Evolutionary conservation across 2,329 filamentous ascomycete species (phyloP).

Genomic region (Tolypocladium inflatum): DNA sequence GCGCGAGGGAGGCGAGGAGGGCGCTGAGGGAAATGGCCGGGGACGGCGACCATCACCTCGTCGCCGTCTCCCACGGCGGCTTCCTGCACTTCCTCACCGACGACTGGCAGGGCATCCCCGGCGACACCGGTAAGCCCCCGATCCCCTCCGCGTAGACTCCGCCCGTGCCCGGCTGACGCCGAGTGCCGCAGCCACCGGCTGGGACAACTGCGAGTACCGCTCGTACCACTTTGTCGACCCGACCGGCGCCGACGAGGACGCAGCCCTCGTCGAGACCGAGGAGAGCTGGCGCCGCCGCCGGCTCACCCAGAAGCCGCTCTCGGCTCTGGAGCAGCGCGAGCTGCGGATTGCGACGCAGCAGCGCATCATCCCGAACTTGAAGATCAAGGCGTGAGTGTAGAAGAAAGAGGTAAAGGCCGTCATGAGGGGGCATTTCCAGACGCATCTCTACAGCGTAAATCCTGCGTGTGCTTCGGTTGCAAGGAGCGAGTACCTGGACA

Average conservation of each 20-base stretch:
- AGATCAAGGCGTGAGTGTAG: slow-evolving; percentile 15
- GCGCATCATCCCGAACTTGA: slow-evolving; percentile 25
- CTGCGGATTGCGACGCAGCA: slow-evolving; percentile 28
- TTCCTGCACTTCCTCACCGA: slow-evolving; percentile 79
- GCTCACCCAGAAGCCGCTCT: slow-evolving; percentile 29
- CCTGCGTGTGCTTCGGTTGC: not conserved
- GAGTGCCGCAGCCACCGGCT: slow-evolving; percentile 50
- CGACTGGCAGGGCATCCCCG: slow-evolving; percentile 58
- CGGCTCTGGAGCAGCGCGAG: slow-evolving; percentile 35
- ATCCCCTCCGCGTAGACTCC: not conserved
- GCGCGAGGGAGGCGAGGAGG: slow-evolving; percentile 51
- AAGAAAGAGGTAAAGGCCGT: not conserved
- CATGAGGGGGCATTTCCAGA: not conserved
- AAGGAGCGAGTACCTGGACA: not conserved
- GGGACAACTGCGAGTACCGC: slow-evolving; percentile 65
- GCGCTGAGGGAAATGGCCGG: slow-evolving; percentile 42
- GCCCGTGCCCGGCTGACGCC: slow-evolving; percentile 1
- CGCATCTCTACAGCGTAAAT: not conserved
- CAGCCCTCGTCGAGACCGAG: slow-evolving; percentile 36
- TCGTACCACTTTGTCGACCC: slow-evolving; percentile 54
- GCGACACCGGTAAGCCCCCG: slow-evolving; percentile 25
- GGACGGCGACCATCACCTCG: slow-evolving; percentile 50
- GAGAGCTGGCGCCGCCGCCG: slow-evolving; percentile 36
- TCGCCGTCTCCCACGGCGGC: slow-evolving; percentile 73
- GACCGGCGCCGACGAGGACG: slow-evolving; percentile 37